Percentiles rank a stretch among this genome's conserved stretches.
These are phyloP conservation scores for Trametes gibbosa DNA, from an alignment of 768 basidiomycete genomes.

Conservation along the genomic window DNA sequence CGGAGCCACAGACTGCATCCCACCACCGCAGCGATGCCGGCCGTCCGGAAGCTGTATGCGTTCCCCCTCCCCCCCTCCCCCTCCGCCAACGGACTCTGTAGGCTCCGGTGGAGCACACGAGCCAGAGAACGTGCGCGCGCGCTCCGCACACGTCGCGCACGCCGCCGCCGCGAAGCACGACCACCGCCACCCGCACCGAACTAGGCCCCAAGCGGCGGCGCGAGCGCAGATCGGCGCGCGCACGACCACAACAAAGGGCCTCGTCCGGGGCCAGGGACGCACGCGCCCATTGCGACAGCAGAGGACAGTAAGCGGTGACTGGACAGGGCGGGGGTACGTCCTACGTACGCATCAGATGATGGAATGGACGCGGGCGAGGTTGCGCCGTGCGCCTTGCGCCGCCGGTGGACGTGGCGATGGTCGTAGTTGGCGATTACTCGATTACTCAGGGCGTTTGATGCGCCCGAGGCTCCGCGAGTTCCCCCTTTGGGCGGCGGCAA, in stretches of 20 bases:
- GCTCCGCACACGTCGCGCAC: not conserved
- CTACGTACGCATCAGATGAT: constrained; percentile 4
- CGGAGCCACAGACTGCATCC: not conserved
- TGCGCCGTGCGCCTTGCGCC: not conserved
- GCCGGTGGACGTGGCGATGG: not conserved
- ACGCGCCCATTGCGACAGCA: not conserved
- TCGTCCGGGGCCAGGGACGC: not conserved
- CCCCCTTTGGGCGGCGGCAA: not conserved
- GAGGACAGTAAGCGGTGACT: not conserved
- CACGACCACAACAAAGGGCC: not conserved
- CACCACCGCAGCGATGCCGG: not conserved
- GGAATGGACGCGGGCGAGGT: not conserved
- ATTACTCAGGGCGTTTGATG: not conserved
- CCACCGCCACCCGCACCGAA: not conserved
- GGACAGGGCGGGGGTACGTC: not conserved
- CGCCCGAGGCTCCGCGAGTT: too few species aligned
- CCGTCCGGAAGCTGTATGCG: not conserved
- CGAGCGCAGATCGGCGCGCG: not conserved
- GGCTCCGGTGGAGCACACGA: not conserved
- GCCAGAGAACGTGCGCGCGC: not conserved
- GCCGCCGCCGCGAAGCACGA: not conserved
- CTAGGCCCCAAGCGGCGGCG: not conserved
- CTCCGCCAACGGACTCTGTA: too few species aligned
- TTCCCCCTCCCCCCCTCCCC: too few species aligned
- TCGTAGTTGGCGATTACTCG: not conserved